phyloP scores from a whole-genome alignment of 176 grass and related monocot genomes.

The Zizania latifolia region DNA sequence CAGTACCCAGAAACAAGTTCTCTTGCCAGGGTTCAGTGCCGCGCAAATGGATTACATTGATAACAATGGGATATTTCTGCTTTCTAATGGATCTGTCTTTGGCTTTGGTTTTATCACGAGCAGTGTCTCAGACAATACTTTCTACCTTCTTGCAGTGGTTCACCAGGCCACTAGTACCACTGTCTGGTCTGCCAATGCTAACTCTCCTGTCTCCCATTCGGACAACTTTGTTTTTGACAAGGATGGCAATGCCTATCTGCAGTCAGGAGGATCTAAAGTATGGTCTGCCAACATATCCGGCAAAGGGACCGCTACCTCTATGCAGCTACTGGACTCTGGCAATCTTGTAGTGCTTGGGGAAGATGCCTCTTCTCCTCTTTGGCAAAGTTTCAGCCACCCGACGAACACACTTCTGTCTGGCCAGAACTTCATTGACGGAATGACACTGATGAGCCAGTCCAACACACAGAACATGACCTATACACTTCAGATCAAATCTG shows the following conservation, averaged over 20 bases:
- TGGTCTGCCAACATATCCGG: slow-evolving; percentile 63
- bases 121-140: slow-evolving; percentile 30
- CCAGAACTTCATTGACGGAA: slow-evolving; percentile 66
- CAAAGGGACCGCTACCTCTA: slow-evolving; percentile 33
- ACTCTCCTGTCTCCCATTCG: slow-evolving; percentile 43
- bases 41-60: slow-evolving; percentile 85
- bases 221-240: slow-evolving; percentile 66
- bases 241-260: slow-evolving; percentile 63
- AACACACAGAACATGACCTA: slow-evolving; percentile 48
- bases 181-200: slow-evolving; percentile 75
- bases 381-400: slow-evolving; percentile 89
- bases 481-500: slow-evolving; percentile 64
- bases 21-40: slow-evolving; percentile 45
- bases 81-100: slow-evolving; percentile 62
- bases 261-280: slow-evolving; percentile 40
- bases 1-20: slow-evolving; percentile 47
- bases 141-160: slow-evolving; percentile 56
- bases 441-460: slow-evolving; percentile 51
- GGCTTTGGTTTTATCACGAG: slow-evolving; percentile 69
- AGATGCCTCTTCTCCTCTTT: slow-evolving; percentile 48
- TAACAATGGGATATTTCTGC: slow-evolving; percentile 61
- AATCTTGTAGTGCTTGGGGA: slow-evolving; percentile 65
- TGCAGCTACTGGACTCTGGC: slow-evolving; percentile 68
- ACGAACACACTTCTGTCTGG: slow-evolving; percentile 75
- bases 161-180: slow-evolving; percentile 40